Evolutionary conservation across 2,329 filamentous ascomycete species (phyloP).

Genomic region (Cytospora mali): DNA sequence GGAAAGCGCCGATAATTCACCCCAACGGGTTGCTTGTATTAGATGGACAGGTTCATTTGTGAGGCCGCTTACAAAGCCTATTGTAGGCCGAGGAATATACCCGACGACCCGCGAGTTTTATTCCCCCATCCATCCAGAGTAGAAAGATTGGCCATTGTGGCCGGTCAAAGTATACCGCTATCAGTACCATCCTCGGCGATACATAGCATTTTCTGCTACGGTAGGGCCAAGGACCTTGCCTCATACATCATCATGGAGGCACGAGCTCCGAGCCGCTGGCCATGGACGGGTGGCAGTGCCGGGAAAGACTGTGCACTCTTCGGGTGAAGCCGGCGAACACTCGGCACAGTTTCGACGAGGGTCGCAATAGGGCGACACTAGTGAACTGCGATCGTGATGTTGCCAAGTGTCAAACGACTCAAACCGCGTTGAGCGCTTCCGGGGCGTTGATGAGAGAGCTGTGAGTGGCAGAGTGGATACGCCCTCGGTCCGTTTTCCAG

Average conservation of each 20-base stretch:
- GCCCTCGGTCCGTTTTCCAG: conserved; percentile 26
- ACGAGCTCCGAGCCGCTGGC: neutral
- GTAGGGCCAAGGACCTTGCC: neutral
- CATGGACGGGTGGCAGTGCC: conserved; percentile 10
- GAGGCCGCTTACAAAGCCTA: neutral
- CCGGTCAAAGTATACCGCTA: neutral
- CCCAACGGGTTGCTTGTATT: neutral
- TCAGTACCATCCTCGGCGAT: neutral
- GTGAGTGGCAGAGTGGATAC: conserved; percentile 20
- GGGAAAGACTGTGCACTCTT: conserved; percentile 11
- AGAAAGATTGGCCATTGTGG: neutral
- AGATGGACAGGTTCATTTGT: neutral
- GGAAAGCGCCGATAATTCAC: neutral
- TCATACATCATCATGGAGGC: neutral
- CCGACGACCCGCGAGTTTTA: neutral
- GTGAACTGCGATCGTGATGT: conserved; percentile 4
- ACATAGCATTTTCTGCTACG: neutral
- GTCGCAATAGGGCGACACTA: conserved; percentile 3
- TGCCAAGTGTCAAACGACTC: neutral
- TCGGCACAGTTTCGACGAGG: conserved; percentile 9
- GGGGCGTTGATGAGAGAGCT: conserved; percentile 11
- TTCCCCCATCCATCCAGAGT: neutral
- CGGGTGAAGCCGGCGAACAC: conserved; percentile 25
- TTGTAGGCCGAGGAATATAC: neutral
- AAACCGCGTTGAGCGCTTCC: conserved; percentile 21